These are phyloP conservation scores for Manihot esculenta DNA, from an alignment of 441 rosid genomes.

Conservation along the genomic window DNA sequence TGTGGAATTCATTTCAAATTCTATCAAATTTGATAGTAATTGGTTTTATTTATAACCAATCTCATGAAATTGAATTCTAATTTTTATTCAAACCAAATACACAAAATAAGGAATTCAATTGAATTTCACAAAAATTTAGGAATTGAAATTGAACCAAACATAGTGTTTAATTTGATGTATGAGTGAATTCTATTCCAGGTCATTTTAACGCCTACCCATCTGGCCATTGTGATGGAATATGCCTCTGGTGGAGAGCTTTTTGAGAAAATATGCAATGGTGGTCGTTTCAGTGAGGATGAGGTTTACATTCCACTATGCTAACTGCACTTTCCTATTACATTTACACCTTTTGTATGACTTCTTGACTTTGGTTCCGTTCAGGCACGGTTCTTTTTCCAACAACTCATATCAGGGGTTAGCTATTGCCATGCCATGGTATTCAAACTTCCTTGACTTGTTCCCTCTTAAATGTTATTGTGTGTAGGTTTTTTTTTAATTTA, in stretches of 20 bases:
- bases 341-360: background rate
- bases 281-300: slow-evolving; percentile 97
- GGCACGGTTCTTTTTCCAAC: slow-evolving; percentile 99
- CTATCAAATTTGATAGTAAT: too few species aligned
- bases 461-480: background rate
- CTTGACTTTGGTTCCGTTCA: slow-evolving; percentile 29
- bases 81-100: too few species aligned
- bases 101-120: too few species aligned
- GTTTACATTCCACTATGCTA: slow-evolving; percentile 26
- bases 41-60: too few species aligned
- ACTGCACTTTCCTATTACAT: background rate
- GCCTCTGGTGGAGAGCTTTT: slow-evolving; percentile 99
- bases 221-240: slow-evolving; percentile 98
- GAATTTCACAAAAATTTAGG: too few species aligned
- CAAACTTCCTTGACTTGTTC: background rate
- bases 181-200: slow-evolving; percentile 44
- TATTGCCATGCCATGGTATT: slow-evolving; percentile 91
- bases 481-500: background rate
- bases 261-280: slow-evolving; percentile 88
- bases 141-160: too few species aligned
- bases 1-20: too few species aligned
- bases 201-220: slow-evolving; percentile 86
- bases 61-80: too few species aligned
- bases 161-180: background rate
- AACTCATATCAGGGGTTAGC: slow-evolving; percentile 97